These are phyloP conservation scores for Epichloe glyceriae DNA, from an alignment of 2,329 filamentous ascomycete species.

Conservation along the genomic window DNA sequence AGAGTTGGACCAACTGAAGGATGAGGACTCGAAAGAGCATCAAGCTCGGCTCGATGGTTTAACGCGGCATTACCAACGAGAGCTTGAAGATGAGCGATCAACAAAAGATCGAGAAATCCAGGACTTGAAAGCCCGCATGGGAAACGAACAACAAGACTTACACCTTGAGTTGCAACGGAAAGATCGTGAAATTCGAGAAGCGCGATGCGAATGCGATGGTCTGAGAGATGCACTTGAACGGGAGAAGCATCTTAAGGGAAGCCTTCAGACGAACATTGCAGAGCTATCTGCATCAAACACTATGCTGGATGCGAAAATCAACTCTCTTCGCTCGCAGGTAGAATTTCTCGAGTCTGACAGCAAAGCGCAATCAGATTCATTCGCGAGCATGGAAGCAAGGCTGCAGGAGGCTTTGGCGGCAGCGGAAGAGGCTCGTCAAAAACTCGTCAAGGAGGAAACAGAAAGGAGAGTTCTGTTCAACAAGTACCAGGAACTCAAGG, in stretches of 20 bases:
- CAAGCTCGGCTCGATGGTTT: constrained; percentile 55
- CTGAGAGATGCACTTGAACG: constrained; percentile 40
- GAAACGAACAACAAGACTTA: constrained; percentile 38
- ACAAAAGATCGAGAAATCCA: constrained; percentile 49
- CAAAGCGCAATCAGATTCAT: constrained; percentile 78
- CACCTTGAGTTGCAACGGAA: constrained; percentile 35
- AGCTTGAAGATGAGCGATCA: constrained; percentile 52
- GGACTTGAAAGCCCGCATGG: constrained; percentile 43
- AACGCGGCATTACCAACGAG: constrained; percentile 46
- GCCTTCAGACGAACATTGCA: constrained; percentile 37
- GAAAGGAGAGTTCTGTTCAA: constrained; percentile 87
- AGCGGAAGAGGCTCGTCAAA: constrained; percentile 61
- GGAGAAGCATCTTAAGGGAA: constrained; percentile 50
- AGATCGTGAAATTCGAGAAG: constrained; percentile 39
- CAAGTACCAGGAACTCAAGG: constrained; percentile 93
- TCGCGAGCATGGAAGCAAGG: constrained; percentile 65
- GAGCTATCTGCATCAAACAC: constrained; percentile 48
- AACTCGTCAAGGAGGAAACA: constrained; percentile 82
- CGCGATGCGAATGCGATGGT: constrained; percentile 30
- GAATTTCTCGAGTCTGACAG: constrained; percentile 83
- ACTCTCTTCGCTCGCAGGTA: constrained; percentile 67
- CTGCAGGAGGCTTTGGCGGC: constrained; percentile 64
- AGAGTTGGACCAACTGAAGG: constrained; percentile 30
- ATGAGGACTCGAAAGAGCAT: constrained; percentile 42
- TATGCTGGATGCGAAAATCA: constrained; percentile 60